These are phyloP conservation scores for Dioscorea cayenensis DNA, from an alignment of 116 monocot species.

Conservation along the genomic window DNA sequence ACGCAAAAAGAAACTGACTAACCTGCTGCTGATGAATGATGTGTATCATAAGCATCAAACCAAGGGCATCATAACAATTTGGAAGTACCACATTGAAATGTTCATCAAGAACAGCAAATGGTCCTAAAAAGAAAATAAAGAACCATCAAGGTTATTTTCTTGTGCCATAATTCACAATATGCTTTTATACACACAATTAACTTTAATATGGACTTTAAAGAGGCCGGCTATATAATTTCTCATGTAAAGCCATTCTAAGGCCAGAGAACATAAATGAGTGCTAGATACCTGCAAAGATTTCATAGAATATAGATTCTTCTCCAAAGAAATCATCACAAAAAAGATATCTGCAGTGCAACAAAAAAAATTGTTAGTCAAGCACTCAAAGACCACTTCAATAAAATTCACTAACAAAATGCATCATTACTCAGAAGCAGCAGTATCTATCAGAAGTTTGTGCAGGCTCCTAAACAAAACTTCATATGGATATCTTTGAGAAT, in stretches of 20 bases:
- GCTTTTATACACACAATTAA: too few species aligned
- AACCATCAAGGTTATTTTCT: background rate
- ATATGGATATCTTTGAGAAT: slow-evolving; percentile 88
- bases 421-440: slow-evolving; percentile 92
- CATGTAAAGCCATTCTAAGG: too few species aligned
- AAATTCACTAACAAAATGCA: background rate
- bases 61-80: slow-evolving; percentile 95
- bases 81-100: slow-evolving; percentile 79
- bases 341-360: slow-evolving; percentile 55
- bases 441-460: slow-evolving; percentile 98
- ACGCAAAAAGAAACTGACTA: too few species aligned
- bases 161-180: background rate
- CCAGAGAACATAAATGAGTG: background rate
- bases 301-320: slow-evolving; percentile 86
- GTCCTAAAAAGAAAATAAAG: slow-evolving; percentile 49
- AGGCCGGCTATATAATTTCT: too few species aligned
- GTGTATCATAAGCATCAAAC: slow-evolving; percentile 98
- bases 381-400: background rate
- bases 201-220: too few species aligned
- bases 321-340: slow-evolving; percentile 98
- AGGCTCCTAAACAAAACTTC: slow-evolving; percentile 98
- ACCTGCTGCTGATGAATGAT: slow-evolving; percentile 99
- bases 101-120: slow-evolving; percentile 94
- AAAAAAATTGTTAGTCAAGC: slow-evolving; percentile 12
- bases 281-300: slow-evolving; percentile 90